phyloP scores from a whole-genome alignment of 2,329 filamentous ascomycete species.

The Aspergillus felis region DNA sequence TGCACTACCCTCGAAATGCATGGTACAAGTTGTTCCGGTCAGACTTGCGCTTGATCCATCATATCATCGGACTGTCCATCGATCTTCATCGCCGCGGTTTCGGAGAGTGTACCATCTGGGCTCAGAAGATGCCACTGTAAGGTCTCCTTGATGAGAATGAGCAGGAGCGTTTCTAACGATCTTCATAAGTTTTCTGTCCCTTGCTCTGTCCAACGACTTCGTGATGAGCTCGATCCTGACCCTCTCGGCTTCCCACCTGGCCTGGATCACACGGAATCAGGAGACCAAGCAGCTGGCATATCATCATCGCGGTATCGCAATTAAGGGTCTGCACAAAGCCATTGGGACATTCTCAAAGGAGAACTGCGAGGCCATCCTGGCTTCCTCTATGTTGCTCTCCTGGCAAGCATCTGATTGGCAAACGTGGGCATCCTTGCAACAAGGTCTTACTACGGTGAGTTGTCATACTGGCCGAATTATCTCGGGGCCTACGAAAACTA shows the following conservation, averaged over 20 bases:
- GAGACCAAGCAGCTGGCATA: conserved; percentile 85
- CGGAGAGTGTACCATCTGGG: conserved; percentile 87
- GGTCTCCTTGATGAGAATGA: conserved; percentile 33
- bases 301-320: conserved; percentile 78
- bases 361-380: conserved; percentile 87
- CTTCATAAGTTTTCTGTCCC: conserved; percentile 65
- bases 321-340: conserved; percentile 83
- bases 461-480: not conserved
- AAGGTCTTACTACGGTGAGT: conserved; percentile 80
- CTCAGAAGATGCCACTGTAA: conserved; percentile 86
- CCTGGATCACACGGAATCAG: conserved; percentile 80
- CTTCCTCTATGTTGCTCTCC: conserved; percentile 84
- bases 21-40: conserved; percentile 70
- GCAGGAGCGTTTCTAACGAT: conserved; percentile 14
- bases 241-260: conserved; percentile 91
- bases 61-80: conserved; percentile 79
- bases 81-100: conserved; percentile 74
- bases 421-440: conserved; percentile 88
- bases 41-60: conserved; percentile 84
- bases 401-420: conserved; percentile 97
- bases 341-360: conserved; percentile 79
- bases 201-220: conserved; percentile 76
- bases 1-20: conserved; percentile 69
- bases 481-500: not conserved
- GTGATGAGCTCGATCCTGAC: conserved; percentile 92